Percentiles rank a stretch among this genome's conserved stretches.
phyloP scores from a whole-genome alignment of 192 early-diverging fungal species.

The Thoreauomyces humboldtii region DNA sequence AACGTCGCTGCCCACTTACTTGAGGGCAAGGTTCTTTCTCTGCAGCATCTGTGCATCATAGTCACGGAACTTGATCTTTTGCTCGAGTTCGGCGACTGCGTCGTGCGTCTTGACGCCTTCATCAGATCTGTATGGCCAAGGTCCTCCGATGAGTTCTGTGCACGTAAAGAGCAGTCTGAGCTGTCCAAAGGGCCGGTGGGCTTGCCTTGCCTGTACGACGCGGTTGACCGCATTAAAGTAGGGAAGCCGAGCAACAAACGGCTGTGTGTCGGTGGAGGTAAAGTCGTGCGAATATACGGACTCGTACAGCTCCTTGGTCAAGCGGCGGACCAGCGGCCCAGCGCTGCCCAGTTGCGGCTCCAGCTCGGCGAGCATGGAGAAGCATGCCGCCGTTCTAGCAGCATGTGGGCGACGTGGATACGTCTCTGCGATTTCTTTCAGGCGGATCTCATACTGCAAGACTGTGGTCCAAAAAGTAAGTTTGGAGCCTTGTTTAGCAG shows the following conservation, averaged over 20 bases:
- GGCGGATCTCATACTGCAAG: conserved; percentile 38
- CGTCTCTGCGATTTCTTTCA: conserved; percentile 41
- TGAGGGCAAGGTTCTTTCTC: conserved; percentile 44
- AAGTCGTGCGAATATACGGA: conserved; percentile 37
- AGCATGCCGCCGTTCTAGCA: conserved; percentile 24
- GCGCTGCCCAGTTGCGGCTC: conserved; percentile 29
- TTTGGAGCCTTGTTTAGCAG: not conserved
- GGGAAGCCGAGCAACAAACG: conserved; percentile 41
- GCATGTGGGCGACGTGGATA: conserved; percentile 29
- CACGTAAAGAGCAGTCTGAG: too few species aligned
- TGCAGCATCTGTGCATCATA: conserved; percentile 48
- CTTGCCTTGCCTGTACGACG: conserved; percentile 26
- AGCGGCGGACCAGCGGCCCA: conserved; percentile 15
- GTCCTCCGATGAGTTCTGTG: too few species aligned
- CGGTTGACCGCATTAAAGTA: conserved; percentile 33
- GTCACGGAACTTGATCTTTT: conserved; percentile 50
- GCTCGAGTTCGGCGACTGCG: conserved; percentile 30
- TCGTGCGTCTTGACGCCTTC: conserved; percentile 32
- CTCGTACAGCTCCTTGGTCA: conserved; percentile 39
- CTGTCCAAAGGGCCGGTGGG: not conserved
- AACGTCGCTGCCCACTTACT: conserved; percentile 35
- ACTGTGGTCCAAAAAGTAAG: conserved; percentile 15
- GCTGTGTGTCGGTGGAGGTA: conserved; percentile 28
- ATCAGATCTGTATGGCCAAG: conserved; percentile 16
- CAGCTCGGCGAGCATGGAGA: conserved; percentile 38